A percentile compares a stretch with the other conserved stretches of the same genome.
These are phyloP conservation scores for Deinandra increscens DNA, from an alignment of 129 eudicot species.

Conservation along the genomic window DNA sequence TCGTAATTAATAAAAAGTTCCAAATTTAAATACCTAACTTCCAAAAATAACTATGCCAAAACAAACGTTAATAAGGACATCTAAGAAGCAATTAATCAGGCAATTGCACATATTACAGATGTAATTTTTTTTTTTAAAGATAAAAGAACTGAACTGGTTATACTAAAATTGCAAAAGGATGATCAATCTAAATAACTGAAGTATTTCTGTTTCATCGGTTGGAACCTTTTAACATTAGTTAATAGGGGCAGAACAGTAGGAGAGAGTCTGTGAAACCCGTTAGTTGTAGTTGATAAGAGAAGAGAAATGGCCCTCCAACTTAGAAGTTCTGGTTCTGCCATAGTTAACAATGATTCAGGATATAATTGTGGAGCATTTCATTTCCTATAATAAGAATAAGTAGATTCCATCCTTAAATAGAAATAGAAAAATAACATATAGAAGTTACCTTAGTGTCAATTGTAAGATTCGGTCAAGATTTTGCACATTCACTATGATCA, in stretches of 20 bases:
- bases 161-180: not conserved
- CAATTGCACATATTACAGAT: not conserved
- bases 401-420: slow-evolving; percentile 8
- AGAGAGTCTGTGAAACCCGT: too few species aligned
- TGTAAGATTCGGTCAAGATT: slow-evolving; percentile 6
- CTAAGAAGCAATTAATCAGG: slow-evolving; percentile 1
- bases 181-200: not conserved
- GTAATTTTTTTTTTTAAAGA: too few species aligned
- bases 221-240: too few species aligned
- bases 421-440: slow-evolving; percentile 8
- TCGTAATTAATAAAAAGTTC: slow-evolving; percentile 1
- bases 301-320: too few species aligned
- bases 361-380: not conserved
- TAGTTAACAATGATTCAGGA: not conserved
- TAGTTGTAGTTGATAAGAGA: too few species aligned
- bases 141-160: not conserved
- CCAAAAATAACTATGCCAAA: slow-evolving; percentile 8
- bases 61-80: not conserved
- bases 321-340: too few species aligned
- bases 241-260: too few species aligned
- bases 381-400: slow-evolving; percentile 5
- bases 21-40: not conserved
- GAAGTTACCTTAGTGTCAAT: not conserved
- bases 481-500: not conserved
- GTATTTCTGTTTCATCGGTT: not conserved